phyloP scores from a whole-genome alignment of 2,329 filamentous ascomycete genomes.

The Penicillium griseofulvum region DNA sequence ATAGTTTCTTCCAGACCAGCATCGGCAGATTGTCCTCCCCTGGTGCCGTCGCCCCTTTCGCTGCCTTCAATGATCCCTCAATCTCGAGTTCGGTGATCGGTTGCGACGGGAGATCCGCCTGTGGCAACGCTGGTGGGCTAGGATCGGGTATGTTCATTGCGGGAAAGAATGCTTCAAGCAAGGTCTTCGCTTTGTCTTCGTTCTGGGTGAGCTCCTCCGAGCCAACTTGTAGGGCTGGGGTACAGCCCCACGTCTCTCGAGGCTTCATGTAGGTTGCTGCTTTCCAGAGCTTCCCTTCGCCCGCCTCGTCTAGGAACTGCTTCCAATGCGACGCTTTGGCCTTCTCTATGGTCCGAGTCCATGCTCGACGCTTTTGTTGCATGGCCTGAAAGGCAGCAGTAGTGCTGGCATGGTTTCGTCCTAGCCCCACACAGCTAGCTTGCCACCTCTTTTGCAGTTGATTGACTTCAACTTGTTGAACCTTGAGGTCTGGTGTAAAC shows the following conservation, averaged over 20 bases:
- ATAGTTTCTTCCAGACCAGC: slow-evolving; percentile 16
- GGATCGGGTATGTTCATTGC: too few relatives aligned
- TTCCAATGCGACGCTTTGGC: slow-evolving; percentile 8
- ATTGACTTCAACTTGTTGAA: slow-evolving; percentile 21
- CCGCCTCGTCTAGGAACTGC: slow-evolving; percentile 18
- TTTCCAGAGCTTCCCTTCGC: slow-evolving; percentile 18
- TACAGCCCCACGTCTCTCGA: slow-evolving; percentile 11
- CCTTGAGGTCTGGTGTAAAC: slow-evolving; percentile 26
- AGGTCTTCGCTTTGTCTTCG: slow-evolving; percentile 9
- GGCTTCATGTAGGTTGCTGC: slow-evolving; percentile 14
- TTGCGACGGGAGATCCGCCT: too few relatives aligned
- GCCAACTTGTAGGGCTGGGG: slow-evolving; percentile 7
- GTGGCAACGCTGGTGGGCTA: too few relatives aligned
- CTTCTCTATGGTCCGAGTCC: slow-evolving; percentile 12
- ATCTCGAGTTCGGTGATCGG: neutral
- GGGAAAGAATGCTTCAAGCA: slow-evolving; percentile 13
- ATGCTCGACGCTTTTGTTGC: slow-evolving; percentile 14
- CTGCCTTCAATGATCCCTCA: slow-evolving; percentile 1
- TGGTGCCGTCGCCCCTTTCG: slow-evolving; percentile 17
- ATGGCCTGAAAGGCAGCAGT: slow-evolving; percentile 14
- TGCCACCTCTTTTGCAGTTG: slow-evolving; percentile 20
- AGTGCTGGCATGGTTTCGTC: slow-evolving; percentile 1
- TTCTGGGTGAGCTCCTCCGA: neutral
- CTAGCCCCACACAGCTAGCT: slow-evolving; percentile 9
- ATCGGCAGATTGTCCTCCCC: slow-evolving; percentile 21